These are phyloP conservation scores for Pascua guehoae DNA, from an alignment of 1,284 basidiomycete genomes.

Conservation along the genomic window DNA sequence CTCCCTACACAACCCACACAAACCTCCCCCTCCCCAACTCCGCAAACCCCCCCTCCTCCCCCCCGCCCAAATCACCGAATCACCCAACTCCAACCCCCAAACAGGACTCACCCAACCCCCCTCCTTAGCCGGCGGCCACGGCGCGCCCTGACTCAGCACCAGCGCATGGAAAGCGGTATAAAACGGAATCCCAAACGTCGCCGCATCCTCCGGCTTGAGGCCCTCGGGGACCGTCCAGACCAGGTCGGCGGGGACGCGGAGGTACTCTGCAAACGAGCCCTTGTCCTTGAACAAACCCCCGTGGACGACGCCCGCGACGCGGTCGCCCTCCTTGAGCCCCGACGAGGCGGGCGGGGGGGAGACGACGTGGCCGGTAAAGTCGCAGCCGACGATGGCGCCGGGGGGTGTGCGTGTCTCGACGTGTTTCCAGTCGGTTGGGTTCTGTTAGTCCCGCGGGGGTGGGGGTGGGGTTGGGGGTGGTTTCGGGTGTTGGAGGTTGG, in stretches of 20 bases:
- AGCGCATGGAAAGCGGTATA: slow-evolving; percentile 20
- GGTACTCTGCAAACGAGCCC: slow-evolving; percentile 51
- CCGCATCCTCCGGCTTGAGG: slow-evolving; percentile 46
- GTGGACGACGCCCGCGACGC: slow-evolving; percentile 53
- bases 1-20: no score
- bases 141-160: slow-evolving; percentile 8
- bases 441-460: no score
- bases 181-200: slow-evolving; percentile 48
- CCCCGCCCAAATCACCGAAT: background rate
- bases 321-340: slow-evolving; percentile 47
- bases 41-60: no score
- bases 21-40: no score
- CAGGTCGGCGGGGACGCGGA: slow-evolving; percentile 34
- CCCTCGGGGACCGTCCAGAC: slow-evolving; percentile 26
- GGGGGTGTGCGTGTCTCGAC: slow-evolving; percentile 2
- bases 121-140: slow-evolving; percentile 15
- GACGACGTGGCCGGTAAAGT: slow-evolving; percentile 53
- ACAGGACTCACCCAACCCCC: slow-evolving; percentile 22
- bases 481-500: no score
- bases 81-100: background rate
- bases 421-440: slow-evolving; percentile 48
- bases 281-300: slow-evolving; percentile 46
- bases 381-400: slow-evolving; percentile 17
- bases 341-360: slow-evolving; percentile 18
- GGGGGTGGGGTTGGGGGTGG: background rate